Evolutionary conservation across 768 basidiomycete species (phyloP), one percentile per base, ranked within the genome.

Genomic region (Serendipita sp.): DNA sequence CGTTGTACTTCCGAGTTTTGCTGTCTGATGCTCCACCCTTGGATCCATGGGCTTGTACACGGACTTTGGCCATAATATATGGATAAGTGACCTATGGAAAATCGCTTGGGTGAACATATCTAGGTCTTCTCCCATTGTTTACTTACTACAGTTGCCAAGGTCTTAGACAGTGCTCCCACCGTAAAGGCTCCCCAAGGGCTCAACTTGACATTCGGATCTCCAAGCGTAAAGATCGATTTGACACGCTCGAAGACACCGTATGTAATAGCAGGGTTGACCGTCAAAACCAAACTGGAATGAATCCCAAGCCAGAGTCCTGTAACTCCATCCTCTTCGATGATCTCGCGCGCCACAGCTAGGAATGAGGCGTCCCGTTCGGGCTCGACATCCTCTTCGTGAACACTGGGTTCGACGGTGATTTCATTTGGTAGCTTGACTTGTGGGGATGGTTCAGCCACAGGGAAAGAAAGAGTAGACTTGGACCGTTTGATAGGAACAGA

Each of bases 261-360:
- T 0, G 95, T 99, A 73, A 99, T 97, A 28, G 95, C 92, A 3
- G 96, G 95, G 74, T 98, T 98, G 63, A 93, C 85, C 38, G 95
- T 98, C 38, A 99, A 80, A n/a, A 97, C 91, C 68, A 99, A 76
- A 45, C 90, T 85, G 1, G 96, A 94, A 72, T 86, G 89, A 66
- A 97, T 77, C 4, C 96, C 96, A 3, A 92, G 79, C 96, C 96
- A 99, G 1, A 98, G 77, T 7, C 91, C 94, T 0, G 83, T 79
- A 1, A 91, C 77, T 64, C 92, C 92, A 66, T 95, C 91, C 74
- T 95, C 91, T 1, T 83, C 81, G 45, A 98, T 77, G 71, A 99
- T 96, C 73, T 94, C 89, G 11, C 80, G 79, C 5, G 86, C 91
- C 7, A 96, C 88, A 35, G 78, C 80, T 23, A 89, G 67, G 76